Base-by-base conservation (phyloP, 345 rosid species). In the Moricandia moricandioides region DNA sequence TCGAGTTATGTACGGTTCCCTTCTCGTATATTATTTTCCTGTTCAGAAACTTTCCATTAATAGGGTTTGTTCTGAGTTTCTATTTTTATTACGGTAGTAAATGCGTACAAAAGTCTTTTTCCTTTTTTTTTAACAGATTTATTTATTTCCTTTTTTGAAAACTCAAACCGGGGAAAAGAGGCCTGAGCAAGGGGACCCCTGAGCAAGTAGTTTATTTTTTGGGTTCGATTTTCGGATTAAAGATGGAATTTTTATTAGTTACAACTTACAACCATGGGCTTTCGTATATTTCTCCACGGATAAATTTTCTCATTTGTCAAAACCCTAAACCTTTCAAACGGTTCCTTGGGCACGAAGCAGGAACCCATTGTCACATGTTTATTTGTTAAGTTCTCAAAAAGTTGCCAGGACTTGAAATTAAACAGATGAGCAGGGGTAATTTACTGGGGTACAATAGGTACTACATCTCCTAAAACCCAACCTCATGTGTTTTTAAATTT, bases 41-140 rank as follows among this genome's bases (percentile, higher is more conserved):
- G 30, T 56, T 54, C 62, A 21, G 47, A 68, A 18, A 33, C 8
- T 52, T 67, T 33, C 71, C 62, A 7, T 21, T 52, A 67, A 67
- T 17, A 0, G 17, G 13, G 2, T 47, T 4, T 6, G 17, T 51
- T n/a, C 17, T 11, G 13, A 65, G 14, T 65, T 65, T 13, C 69
- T 55, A 11, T 60, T 58, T 60, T 60, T 2, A 30, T 16, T 30
- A 59, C 39, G n/a, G 27, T 6, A n/a, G 63, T 30, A 59, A 30
- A 30, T n/a, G 8, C 10, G 11, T n/a, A 45, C 1, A 21, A 16
- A 59, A n/a, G 10, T 59, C 40, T 7, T 45, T 45, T 39, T 45
- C 13, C 26, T 14, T 33, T 26, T 56, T 56, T n/a, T n/a, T 26
- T 4, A 16, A 12, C 21, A 13, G 16, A 26, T 13, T 54, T 2